A percentile compares a stretch with the other conserved stretches of the same genome.
Evolutionary conservation across 768 basidiomycete species (phyloP).

Genomic region (Mycena leptocephala): DNA sequence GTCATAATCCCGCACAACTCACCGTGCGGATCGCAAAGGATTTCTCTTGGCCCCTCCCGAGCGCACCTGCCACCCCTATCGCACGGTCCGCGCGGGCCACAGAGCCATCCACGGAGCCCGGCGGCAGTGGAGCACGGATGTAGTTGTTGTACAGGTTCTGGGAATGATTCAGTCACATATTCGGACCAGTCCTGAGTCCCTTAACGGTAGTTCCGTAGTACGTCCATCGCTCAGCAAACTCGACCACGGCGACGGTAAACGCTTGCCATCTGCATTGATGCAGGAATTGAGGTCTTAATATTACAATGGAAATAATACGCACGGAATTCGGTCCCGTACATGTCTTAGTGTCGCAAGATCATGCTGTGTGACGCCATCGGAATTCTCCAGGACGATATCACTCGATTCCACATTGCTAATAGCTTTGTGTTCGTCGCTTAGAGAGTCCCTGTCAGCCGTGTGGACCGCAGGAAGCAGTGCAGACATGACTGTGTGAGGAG

Average conservation of each 20-base stretch:
- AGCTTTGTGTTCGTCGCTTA: not conserved
- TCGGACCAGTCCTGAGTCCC: too few species aligned
- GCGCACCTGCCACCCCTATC: slow-evolving; percentile 62
- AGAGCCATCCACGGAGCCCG: slow-evolving; percentile 62
- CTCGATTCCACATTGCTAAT: not conserved
- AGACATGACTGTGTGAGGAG: too few species aligned
- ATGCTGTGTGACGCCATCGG: slow-evolving; percentile 64
- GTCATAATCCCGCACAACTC: too few species aligned
- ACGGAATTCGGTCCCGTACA: slow-evolving; percentile 61
- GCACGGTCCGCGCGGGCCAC: slow-evolving; percentile 51
- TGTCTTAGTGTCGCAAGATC: slow-evolving; percentile 63
- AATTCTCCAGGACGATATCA: slow-evolving; percentile 55
- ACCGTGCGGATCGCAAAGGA: slow-evolving; percentile 62
- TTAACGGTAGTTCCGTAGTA: slow-evolving; percentile 64
- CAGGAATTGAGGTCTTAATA: not conserved
- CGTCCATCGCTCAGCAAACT: slow-evolving; percentile 70
- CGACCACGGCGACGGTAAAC: slow-evolving; percentile 65
- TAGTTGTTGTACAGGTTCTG: slow-evolving; percentile 67
- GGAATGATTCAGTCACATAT: not conserved
- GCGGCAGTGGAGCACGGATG: slow-evolving; percentile 66
- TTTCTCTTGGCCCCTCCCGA: slow-evolving; percentile 64
- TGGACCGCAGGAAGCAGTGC: too few species aligned
- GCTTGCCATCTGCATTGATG: slow-evolving; percentile 38
- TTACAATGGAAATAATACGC: slow-evolving; percentile 32
- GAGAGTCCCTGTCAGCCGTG: too few species aligned